phyloP scores from a whole-genome alignment of 306 rosid species.

The Calophaca sinica region DNA sequence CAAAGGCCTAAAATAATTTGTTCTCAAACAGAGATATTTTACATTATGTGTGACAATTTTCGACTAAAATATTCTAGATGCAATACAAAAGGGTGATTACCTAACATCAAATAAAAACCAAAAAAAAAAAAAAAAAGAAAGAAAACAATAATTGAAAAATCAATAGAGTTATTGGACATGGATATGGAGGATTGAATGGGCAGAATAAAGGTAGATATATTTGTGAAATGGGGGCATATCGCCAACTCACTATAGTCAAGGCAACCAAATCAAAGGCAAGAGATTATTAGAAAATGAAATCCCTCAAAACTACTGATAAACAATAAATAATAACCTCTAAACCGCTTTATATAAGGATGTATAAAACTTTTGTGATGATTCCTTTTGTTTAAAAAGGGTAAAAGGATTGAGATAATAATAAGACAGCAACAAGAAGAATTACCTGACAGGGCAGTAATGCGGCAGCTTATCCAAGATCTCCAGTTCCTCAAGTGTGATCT shows the following conservation, averaged over 20 bases:
- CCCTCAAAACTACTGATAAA: slow-evolving; percentile 6
- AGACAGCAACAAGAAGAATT: slow-evolving; percentile 27
- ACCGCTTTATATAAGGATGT: slow-evolving; percentile 25
- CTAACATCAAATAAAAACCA: neutral
- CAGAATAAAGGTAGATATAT: neutral
- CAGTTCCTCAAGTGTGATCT: slow-evolving; percentile 95
- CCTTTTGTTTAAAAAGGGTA: slow-evolving; percentile 7
- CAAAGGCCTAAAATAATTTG: neutral
- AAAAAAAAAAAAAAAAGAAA: neutral
- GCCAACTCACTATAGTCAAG: slow-evolving; percentile 11
- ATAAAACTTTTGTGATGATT: slow-evolving; percentile 8
- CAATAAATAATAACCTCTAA: slow-evolving; percentile 13
- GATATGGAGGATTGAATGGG: neutral
- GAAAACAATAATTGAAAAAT: neutral
- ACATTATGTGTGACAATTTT: neutral
- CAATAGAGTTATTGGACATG: slow-evolving; percentile 1
- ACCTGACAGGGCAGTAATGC: slow-evolving; percentile 98
- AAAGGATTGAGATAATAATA: neutral
- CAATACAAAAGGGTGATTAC: slow-evolving; percentile 9
- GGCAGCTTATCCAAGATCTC: slow-evolving; percentile 99
- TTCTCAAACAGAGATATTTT: slow-evolving; percentile 19
- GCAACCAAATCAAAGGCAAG: slow-evolving; percentile 23
- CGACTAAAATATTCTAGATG: slow-evolving; percentile 22
- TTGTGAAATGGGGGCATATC: neutral
- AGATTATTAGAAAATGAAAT: slow-evolving; percentile 5